A percentile compares a stretch with the other conserved stretches of the same genome.
phyloP scores from a whole-genome alignment of 1,284 basidiomycete species.

The Heterobasidion occidentale region DNA sequence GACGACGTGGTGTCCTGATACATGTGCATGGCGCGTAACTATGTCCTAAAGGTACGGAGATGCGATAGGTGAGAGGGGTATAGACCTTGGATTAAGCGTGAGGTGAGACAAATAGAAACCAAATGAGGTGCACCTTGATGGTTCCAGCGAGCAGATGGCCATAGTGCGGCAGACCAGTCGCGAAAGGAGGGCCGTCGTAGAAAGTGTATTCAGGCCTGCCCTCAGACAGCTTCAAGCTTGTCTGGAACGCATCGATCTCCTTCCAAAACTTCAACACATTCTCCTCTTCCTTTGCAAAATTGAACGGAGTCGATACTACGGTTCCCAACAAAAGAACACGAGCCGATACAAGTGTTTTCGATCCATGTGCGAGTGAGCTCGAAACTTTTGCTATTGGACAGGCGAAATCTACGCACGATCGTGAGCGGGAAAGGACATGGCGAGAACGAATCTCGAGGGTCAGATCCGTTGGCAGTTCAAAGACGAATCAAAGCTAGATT shows the following conservation, averaged over 20 bases:
- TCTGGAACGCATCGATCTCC: conserved; percentile 97
- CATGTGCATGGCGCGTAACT: conserved; percentile 91
- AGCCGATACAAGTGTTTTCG: neutral
- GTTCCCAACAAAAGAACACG: neutral
- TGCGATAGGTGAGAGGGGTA: neutral
- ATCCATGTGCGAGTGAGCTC: too few relatives aligned
- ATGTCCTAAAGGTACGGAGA: conserved; percentile 61
- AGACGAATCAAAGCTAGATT: neutral
- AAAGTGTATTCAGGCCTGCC: conserved; percentile 88
- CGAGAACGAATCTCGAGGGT: neutral
- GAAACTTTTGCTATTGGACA: neutral
- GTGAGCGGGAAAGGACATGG: conserved; percentile 65
- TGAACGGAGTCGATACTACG: conserved; percentile 68
- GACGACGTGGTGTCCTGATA: conserved; percentile 90
- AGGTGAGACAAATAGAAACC: neutral
- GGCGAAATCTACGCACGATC: conserved; percentile 45
- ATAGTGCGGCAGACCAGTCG: conserved; percentile 95
- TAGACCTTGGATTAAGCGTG: neutral
- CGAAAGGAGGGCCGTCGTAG: conserved; percentile 98
- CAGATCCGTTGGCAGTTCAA: neutral
- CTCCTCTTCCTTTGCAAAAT: conserved; percentile 89
- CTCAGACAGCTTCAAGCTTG: conserved; percentile 87
- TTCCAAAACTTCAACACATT: conserved; percentile 91
- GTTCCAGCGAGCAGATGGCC: conserved; percentile 89
- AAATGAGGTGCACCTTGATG: conserved; percentile 70